Evolutionary conservation across 2,329 filamentous ascomycete species (phyloP).

Genomic region (Talaromyces sp.): DNA sequence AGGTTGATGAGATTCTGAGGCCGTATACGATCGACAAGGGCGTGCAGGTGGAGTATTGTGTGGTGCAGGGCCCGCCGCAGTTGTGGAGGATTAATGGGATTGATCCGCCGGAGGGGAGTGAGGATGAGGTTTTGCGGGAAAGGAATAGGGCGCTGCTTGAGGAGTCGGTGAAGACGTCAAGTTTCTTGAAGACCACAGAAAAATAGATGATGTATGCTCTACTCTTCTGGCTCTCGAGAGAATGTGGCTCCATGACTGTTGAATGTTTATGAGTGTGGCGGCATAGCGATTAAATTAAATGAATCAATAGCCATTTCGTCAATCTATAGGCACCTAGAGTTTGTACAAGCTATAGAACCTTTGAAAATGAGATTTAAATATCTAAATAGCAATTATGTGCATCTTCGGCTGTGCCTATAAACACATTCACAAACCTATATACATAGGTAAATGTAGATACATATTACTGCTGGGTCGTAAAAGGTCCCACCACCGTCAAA

Average conservation of each 20-base stretch:
- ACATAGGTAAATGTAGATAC: too few species aligned
- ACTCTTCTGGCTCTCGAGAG: too few species aligned
- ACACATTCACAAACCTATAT: too few species aligned
- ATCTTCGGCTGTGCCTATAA: not conserved
- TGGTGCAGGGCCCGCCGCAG: not conserved
- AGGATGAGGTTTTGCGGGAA: not conserved
- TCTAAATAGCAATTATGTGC: too few species aligned
- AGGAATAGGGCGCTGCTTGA: not conserved
- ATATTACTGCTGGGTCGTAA: constrained; percentile 9
- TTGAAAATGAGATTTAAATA: not conserved
- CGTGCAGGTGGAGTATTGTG: constrained; percentile 5
- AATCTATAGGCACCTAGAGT: too few species aligned
- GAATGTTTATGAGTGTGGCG: too few species aligned
- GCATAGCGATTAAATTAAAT: too few species aligned
- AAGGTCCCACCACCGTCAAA: constrained; percentile 11
- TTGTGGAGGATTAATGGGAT: constrained; percentile 12
- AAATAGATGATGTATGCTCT: too few species aligned
- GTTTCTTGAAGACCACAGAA: too few species aligned
- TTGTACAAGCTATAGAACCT: too few species aligned
- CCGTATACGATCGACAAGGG: not conserved
- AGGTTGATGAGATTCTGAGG: not conserved
- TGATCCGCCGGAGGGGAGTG: not conserved
- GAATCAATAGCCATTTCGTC: too few species aligned
- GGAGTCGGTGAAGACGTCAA: not conserved
- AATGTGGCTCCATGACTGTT: too few species aligned